Percentiles rank a stretch among this genome's conserved stretches.
Conservation (phyloP, 768 basidiomycete species). For the Asterophora parasitica region DNA sequence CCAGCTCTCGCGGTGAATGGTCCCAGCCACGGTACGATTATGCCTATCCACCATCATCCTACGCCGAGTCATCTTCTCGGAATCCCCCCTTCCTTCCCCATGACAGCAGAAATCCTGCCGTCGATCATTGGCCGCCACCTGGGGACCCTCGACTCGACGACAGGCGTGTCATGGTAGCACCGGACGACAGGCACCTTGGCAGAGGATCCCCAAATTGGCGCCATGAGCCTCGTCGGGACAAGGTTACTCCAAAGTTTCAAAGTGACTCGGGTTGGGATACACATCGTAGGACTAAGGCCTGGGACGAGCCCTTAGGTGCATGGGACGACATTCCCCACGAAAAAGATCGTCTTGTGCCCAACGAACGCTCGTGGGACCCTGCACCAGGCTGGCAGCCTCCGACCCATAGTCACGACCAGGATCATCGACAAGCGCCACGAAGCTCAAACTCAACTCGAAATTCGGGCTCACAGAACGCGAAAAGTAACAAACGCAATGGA, state of each 20-base stretch:
- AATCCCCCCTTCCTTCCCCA: slow-evolving; percentile 30
- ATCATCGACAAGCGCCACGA: slow-evolving; percentile 33
- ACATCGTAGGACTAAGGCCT: slow-evolving; percentile 42
- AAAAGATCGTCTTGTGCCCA: slow-evolving; percentile 24
- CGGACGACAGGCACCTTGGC: slow-evolving; percentile 17
- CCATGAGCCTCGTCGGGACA: slow-evolving; percentile 37
- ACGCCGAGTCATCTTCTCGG: slow-evolving; percentile 44
- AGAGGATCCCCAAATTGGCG: slow-evolving; percentile 32
- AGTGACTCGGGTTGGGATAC: slow-evolving; percentile 53
- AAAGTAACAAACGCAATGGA: slow-evolving; percentile 28
- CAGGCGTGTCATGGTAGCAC: slow-evolving; percentile 13
- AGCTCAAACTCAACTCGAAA: slow-evolving; percentile 23
- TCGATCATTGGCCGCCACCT: slow-evolving; percentile 35
- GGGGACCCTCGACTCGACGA: slow-evolving; percentile 36
- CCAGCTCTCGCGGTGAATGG: slow-evolving; percentile 44
- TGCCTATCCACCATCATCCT: slow-evolving; percentile 37
- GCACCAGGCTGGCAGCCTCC: slow-evolving; percentile 62
- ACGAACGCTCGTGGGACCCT: slow-evolving; percentile 70
- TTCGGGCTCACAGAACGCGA: slow-evolving; percentile 13
- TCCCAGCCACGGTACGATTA: slow-evolving; percentile 44
- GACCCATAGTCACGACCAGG: slow-evolving; percentile 32
- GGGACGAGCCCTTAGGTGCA: slow-evolving; percentile 29
- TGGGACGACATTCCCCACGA: slow-evolving; percentile 23
- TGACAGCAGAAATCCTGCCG: slow-evolving; percentile 34
- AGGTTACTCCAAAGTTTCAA: slow-evolving; percentile 31